Conservation (phyloP, 2,329 filamentous ascomycete genomes). For the Penicillium sp. region DNA sequence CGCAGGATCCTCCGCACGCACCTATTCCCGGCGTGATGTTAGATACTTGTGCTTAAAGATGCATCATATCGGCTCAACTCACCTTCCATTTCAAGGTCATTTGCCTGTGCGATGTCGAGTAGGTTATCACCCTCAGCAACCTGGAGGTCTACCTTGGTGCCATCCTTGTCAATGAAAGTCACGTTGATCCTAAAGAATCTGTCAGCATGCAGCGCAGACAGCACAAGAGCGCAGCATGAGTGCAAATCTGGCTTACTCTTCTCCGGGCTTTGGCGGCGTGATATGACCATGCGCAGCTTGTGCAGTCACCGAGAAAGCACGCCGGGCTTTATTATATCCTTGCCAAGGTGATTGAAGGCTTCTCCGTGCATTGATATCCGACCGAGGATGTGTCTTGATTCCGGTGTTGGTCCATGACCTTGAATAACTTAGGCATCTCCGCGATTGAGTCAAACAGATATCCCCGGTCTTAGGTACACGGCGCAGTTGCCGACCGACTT, state of each 20-base stretch:
- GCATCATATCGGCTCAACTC: constrained; percentile 17
- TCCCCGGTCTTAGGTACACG: constrained; percentile 58
- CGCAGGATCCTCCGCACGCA: constrained; percentile 90
- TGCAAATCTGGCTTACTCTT: constrained; percentile 65
- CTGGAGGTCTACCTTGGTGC: constrained; percentile 68
- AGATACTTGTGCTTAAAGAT: background rate
- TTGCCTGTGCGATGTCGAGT: constrained; percentile 87
- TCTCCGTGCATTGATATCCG: constrained; percentile 10
- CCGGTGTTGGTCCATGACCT: constrained; percentile 17
- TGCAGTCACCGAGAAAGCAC: constrained; percentile 65
- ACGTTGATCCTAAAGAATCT: constrained; percentile 65
- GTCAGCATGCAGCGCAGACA: constrained; percentile 4
- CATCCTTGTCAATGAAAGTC: constrained; percentile 92
- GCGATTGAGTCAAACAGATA: constrained; percentile 26
- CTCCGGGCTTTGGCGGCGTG: constrained; percentile 77
- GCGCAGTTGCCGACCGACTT: constrained; percentile 32
- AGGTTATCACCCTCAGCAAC: constrained; percentile 88
- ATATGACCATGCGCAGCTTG: constrained; percentile 71
- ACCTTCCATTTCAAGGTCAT: constrained; percentile 97
- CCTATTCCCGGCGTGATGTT: constrained; percentile 43
- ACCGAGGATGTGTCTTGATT: constrained; percentile 12
- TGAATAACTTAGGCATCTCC: constrained; percentile 27
- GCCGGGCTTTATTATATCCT: constrained; percentile 26
- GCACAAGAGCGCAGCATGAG: background rate
- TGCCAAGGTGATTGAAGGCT: constrained; percentile 15